phyloP scores from a whole-genome alignment of 768 basidiomycete species.

The Calocybe gangraenosa region DNA sequence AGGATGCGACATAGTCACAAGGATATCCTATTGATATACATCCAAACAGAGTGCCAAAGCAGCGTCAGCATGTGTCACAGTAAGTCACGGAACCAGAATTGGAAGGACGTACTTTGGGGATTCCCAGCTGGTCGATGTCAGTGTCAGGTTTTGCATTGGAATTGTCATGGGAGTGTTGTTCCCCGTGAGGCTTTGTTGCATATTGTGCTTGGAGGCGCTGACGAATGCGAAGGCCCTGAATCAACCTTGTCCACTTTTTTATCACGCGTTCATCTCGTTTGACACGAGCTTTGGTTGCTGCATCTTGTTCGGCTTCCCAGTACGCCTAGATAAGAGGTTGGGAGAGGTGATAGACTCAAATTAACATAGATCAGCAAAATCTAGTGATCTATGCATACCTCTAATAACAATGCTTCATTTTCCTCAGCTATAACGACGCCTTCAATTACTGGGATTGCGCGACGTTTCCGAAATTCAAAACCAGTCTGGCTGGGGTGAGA shows the following conservation, averaged over 20 bases:
- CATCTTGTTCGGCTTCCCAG: conserved; percentile 73
- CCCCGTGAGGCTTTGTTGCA: conserved; percentile 27
- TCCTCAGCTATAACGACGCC: conserved; percentile 87
- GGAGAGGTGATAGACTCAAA: too few species aligned
- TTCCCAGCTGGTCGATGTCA: conserved; percentile 1
- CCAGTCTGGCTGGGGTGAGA: conserved; percentile 58
- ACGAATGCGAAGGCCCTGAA: conserved; percentile 86
- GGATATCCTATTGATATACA: conserved; percentile 10
- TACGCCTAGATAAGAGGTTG: conserved; percentile 58
- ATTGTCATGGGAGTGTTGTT: conserved; percentile 14
- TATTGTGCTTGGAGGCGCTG: conserved; percentile 82
- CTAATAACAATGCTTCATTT: conserved; percentile 66
- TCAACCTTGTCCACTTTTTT: conserved; percentile 84
- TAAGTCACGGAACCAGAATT: neutral
- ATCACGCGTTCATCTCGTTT: conserved; percentile 78
- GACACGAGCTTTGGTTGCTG: conserved; percentile 67
- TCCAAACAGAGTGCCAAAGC: conserved; percentile 4
- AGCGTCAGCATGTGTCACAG: conserved; percentile 1
- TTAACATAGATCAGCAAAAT: too few species aligned
- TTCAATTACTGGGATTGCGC: conserved; percentile 78
- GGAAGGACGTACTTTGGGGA: conserved; percentile 6
- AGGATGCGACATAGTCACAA: conserved; percentile 16
- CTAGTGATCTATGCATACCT: conserved; percentile 41
- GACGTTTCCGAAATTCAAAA: conserved; percentile 93
- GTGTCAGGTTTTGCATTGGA: neutral